These are phyloP conservation scores for Vaccinium corymbosum DNA, from an alignment of 148 eudicot species.

Conservation along the genomic window DNA sequence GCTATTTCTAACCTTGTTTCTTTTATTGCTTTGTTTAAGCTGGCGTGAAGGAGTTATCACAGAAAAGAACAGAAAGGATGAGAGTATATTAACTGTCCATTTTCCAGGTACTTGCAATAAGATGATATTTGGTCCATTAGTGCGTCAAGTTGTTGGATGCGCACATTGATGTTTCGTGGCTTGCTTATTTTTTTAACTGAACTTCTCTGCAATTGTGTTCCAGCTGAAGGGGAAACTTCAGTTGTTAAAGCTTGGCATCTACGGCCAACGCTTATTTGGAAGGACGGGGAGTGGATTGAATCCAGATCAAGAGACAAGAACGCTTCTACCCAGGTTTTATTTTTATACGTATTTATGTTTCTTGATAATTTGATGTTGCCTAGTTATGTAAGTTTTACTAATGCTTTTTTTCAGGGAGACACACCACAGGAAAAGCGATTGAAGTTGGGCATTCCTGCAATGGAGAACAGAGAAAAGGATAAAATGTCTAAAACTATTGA, in stretches of 20 bases:
- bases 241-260: conserved; percentile 77
- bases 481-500: conserved; percentile 26
- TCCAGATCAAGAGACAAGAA: conserved; percentile 35
- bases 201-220: conserved; percentile 16
- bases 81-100: conserved; percentile 63
- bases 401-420: conserved; percentile 55
- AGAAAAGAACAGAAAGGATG: conserved; percentile 70
- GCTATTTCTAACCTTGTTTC: background rate
- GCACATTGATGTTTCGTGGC: background rate
- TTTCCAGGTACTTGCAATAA: conserved; percentile 65
- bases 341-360: background rate
- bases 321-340: conserved; percentile 53
- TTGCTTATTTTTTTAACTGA: background rate
- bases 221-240: conserved; percentile 72
- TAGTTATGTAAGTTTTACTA: background rate
- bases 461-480: conserved; percentile 35
- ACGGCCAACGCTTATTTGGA: conserved; percentile 81
- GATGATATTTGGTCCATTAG: background rate
- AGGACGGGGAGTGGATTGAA: conserved; percentile 79
- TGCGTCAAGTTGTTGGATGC: conserved; percentile 3
- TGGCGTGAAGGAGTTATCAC: conserved; percentile 90
- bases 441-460: conserved; percentile 43
- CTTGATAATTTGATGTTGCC: background rate
- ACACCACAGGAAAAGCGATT: conserved; percentile 67
- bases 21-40: conserved; percentile 42